phyloP scores from a whole-genome alignment of 371 early-diverging fungal species.

The Cokeromyces recurvatus region DNA sequence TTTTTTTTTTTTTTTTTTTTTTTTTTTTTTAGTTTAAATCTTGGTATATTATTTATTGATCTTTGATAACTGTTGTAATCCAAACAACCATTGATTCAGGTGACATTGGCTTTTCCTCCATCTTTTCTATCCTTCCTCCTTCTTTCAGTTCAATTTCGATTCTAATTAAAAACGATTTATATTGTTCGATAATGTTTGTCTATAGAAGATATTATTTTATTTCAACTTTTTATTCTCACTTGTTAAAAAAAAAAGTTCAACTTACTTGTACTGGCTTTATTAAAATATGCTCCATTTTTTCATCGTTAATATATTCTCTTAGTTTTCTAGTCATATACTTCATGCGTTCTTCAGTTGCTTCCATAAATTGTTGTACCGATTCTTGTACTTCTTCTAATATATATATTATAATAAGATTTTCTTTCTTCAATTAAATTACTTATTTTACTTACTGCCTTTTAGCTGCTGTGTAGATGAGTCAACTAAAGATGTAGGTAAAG shows the following conservation, averaged over 20 bases:
- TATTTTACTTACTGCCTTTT: slow-evolving; percentile 8
- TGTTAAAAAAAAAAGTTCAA: no score
- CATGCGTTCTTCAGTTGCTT: slow-evolving; percentile 49
- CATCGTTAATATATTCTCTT: slow-evolving; percentile 69
- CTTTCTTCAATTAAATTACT: slow-evolving; percentile 5
- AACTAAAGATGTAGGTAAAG: slow-evolving; percentile 6
- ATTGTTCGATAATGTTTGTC: slow-evolving; percentile 66
- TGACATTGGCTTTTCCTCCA: slow-evolving; percentile 10
- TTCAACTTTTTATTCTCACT: not conserved
- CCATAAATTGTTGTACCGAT: slow-evolving; percentile 48
- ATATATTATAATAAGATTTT: no score
- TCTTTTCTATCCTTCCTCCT: slow-evolving; percentile 11
- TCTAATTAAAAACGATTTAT: slow-evolving; percentile 57
- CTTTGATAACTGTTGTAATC: no score
- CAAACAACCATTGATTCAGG: slow-evolving; percentile 19
- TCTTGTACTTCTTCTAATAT: slow-evolving; percentile 18
- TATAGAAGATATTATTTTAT: slow-evolving; percentile 13
- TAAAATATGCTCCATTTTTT: slow-evolving; percentile 69
- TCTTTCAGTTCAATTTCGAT: slow-evolving; percentile 50
- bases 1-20: no score
- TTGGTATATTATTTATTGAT: no score
- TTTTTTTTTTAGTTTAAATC: no score
- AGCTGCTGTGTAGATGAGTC: slow-evolving; percentile 2
- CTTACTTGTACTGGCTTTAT: slow-evolving; percentile 68
- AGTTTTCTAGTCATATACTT: slow-evolving; percentile 53